Conservation (phyloP, 345 rosid genomes). For the Populus davidiana region DNA sequence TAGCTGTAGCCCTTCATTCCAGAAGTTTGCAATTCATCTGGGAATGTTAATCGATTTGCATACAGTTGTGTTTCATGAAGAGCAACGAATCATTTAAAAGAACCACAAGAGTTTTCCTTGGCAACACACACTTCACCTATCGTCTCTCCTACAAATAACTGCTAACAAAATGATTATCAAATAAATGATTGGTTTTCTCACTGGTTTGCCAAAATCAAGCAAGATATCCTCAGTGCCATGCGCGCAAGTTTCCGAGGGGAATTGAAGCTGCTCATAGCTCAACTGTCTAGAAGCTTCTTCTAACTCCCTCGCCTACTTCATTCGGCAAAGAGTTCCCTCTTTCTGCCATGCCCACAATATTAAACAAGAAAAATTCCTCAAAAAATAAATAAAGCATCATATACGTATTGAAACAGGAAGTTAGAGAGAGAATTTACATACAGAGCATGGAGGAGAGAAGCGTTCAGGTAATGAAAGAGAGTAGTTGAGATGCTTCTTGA, state of each 20-base stretch:
- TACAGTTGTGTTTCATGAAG: neutral
- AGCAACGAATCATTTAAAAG: neutral
- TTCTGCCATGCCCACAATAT: slow-evolving; percentile 30
- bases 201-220: slow-evolving; percentile 31
- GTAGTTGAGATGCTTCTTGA: slow-evolving; percentile 23
- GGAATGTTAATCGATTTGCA: neutral
- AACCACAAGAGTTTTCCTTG: too few species aligned
- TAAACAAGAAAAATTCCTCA: neutral
- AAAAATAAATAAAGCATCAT: too few species aligned
- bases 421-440: slow-evolving; percentile 24
- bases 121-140: neutral
- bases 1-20: too few species aligned
- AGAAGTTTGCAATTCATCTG: neutral
- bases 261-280: slow-evolving; percentile 63
- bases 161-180: neutral
- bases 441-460: slow-evolving; percentile 36
- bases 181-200: neutral
- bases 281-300: slow-evolving; percentile 87
- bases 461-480: slow-evolving; percentile 21
- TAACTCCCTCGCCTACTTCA: slow-evolving; percentile 44
- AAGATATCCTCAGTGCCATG: slow-evolving; percentile 54
- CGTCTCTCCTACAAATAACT: neutral
- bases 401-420: neutral
- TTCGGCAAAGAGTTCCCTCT: slow-evolving; percentile 37
- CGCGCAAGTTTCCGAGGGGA: slow-evolving; percentile 30